Conservation (phyloP, 768 basidiomycete genomes). For the Hypholoma fasciculare region DNA sequence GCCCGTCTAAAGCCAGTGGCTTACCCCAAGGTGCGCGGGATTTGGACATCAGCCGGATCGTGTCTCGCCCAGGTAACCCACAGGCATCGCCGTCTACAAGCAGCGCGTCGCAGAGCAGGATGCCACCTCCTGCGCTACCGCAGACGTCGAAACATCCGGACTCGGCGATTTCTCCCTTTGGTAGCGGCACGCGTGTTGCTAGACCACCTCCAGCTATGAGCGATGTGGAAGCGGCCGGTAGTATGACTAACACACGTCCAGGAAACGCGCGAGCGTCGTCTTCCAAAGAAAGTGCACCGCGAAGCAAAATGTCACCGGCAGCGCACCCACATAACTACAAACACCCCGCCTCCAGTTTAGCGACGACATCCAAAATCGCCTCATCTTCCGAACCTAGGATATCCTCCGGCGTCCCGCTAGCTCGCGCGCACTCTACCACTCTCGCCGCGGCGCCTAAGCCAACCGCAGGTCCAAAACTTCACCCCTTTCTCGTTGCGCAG, state of each 20-base stretch:
- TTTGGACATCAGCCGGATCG: no score
- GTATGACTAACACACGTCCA: no score
- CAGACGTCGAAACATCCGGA: neutral
- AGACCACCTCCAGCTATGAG: no score
- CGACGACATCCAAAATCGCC: neutral
- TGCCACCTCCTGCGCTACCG: slow-evolving; percentile 20
- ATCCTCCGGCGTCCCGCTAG: neutral
- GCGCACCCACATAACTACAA: no score
- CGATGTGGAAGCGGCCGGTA: no score
- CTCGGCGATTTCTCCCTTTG: neutral
- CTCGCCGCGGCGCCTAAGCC: neutral
- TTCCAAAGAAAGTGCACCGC: no score
- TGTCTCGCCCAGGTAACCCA: no score
- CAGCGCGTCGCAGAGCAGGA: slow-evolving; percentile 16
- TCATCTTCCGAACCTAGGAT: neutral
- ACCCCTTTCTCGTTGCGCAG: neutral
- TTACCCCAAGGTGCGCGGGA: neutral
- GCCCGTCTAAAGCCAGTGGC: slow-evolving; percentile 5
- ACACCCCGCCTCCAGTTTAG: no score
- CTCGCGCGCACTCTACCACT: neutral
- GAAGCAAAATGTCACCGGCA: no score
- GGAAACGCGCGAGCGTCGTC: no score
- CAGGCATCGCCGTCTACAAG: neutral
- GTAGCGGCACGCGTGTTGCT: no score
- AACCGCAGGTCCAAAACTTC: slow-evolving; percentile 1